Base-by-base conservation (phyloP, 192 early-diverging fungal species). In the Diversispora epigaea region DNA sequence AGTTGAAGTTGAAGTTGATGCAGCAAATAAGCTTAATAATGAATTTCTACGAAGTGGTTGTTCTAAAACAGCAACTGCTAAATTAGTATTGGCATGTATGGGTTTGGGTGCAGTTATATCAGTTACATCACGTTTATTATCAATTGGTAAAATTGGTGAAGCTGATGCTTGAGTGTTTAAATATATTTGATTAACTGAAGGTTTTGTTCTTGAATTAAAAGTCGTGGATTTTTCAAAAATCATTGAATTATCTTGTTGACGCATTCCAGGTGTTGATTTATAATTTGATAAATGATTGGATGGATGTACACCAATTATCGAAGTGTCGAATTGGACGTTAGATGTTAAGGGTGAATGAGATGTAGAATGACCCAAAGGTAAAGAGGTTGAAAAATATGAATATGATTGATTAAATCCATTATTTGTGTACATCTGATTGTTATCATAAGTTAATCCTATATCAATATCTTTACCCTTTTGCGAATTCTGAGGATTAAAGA, bases 71-170 rank as follows among this genome's bases (percentile, higher is more conserved):
- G 71, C 71, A 49, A 73, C 62, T 19, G 50, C 55, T 3, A 40
- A 58, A 39, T 73, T 73, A 15, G 43, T 39, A 25, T 60, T 73
- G 3, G 72, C 72, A 3, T 25, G n/a, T 40, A 55, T 43, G 22
- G 72, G 72, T 32, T 46, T 62, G 4, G 72, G 72, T 0, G 72
- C 72, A 22, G 72, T 74, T 25, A 74, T 74, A 22, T 74, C 72
- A 22, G 72, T 74, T 25, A 74, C 63, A 22, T 74, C 58, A 4
- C 46, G 45, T 40, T n/a, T 64, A 44, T n/a, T 64, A 44, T 64
- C 41, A n/a, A 17, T 64, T 8, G 25, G 11, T 11, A 17, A 14
- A 43, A 43, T 15, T 43, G 50, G 8, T 52, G 57, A 25, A 60
- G 25, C 8, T 32, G 25, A 32, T 32, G 2, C 0, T 32, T 32